Evolutionary conservation across 768 basidiomycete genomes (phyloP).

Genomic region (Phylloporus arenicola): DNA sequence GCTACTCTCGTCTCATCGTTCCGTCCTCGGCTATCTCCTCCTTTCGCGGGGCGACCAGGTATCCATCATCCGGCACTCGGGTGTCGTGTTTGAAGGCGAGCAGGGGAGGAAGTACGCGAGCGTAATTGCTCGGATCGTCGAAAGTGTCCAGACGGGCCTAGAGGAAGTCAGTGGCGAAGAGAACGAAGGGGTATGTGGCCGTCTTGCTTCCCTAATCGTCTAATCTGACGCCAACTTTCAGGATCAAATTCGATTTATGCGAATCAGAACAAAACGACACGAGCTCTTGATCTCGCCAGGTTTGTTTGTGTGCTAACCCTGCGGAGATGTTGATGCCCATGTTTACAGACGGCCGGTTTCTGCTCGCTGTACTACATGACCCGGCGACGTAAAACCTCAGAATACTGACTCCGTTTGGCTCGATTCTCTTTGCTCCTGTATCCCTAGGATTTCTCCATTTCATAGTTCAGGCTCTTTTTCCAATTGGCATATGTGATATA

Average conservation of each 20-base stretch:
- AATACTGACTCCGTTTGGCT: neutral
- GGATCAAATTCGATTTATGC: constrained; percentile 85
- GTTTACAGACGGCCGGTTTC: constrained; percentile 63
- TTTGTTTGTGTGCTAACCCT: constrained; percentile 32
- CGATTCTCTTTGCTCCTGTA: constrained; percentile 5
- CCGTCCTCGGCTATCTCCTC: constrained; percentile 83
- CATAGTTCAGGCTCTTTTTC: constrained; percentile 5
- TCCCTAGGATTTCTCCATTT: constrained; percentile 6
- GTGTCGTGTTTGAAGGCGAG: constrained; percentile 82
- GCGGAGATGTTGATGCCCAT: neutral
- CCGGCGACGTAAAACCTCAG: constrained; percentile 41
- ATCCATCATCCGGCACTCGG: constrained; percentile 79
- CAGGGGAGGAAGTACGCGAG: constrained; percentile 72
- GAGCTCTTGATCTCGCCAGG: constrained; percentile 95
- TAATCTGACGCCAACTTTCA: constrained; percentile 23
- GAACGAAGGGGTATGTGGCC: constrained; percentile 47
- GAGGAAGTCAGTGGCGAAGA: constrained; percentile 69
- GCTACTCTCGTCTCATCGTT: constrained; percentile 71
- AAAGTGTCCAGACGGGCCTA: constrained; percentile 70
- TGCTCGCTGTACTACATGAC: constrained; percentile 81
- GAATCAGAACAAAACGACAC: constrained; percentile 86
- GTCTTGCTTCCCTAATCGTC: neutral
- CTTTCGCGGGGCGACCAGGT: constrained; percentile 67
- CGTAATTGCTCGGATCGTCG: constrained; percentile 70
- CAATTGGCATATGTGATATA: neutral